A percentile compares a stretch with the other conserved stretches of the same genome.
Conservation (phyloP, 768 basidiomycete genomes). For the Amanita pallidorosea region DNA sequence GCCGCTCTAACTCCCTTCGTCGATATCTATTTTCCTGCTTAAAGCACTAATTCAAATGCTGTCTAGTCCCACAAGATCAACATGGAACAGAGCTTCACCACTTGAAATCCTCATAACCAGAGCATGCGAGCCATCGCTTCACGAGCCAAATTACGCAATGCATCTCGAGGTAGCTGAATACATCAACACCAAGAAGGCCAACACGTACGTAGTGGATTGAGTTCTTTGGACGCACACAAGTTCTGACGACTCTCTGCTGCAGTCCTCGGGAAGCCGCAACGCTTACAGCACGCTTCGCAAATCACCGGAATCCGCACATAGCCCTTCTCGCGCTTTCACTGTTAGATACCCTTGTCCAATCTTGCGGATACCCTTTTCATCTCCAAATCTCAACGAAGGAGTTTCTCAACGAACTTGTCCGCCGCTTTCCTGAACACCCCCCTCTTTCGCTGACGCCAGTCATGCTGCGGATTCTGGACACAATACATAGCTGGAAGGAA, state of each 20-base stretch:
- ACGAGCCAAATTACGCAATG: conserved; percentile 84
- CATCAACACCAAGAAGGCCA: conserved; percentile 92
- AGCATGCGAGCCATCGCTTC: conserved; percentile 78
- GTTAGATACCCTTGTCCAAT: conserved; percentile 86
- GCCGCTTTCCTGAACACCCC: conserved; percentile 94
- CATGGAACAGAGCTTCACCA: conserved; percentile 46
- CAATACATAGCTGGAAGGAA: conserved; percentile 93
- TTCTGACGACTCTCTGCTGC: conserved; percentile 4
- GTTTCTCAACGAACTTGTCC: conserved; percentile 95
- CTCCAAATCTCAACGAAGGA: conserved; percentile 96
- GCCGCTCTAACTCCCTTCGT: no score
- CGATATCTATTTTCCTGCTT: no score
- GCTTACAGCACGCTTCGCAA: conserved; percentile 72
- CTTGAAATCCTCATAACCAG: conserved; percentile 67
- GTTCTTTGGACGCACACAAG: not conserved
- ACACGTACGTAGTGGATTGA: conserved; percentile 52
- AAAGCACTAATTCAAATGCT: conserved; percentile 26
- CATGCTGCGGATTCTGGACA: conserved; percentile 88
- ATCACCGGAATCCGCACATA: conserved; percentile 89
- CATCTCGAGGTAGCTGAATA: conserved; percentile 92
- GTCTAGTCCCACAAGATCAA: conserved; percentile 32
- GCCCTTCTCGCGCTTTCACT: conserved; percentile 78
- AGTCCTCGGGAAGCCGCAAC: conserved; percentile 91
- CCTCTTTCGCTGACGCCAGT: conserved; percentile 91
- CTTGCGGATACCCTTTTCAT: conserved; percentile 96